Evolutionary conservation across 306 rosid species (phyloP), one percentile per base, ranked within the genome.

Genomic region (Dicorynia guianensis): DNA sequence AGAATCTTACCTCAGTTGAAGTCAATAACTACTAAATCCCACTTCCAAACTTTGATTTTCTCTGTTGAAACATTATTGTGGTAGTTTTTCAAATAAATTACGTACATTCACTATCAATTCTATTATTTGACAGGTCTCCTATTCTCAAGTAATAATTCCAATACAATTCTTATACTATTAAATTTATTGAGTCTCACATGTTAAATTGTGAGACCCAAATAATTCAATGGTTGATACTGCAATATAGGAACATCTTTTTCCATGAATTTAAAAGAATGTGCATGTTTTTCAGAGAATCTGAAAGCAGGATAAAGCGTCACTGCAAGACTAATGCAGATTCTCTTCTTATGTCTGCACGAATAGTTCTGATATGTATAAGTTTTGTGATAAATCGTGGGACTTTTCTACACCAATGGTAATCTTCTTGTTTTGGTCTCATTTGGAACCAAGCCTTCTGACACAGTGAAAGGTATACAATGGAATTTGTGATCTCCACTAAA

Each of bases 361-460:
- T 49, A 53, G 65, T 44, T 43, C 47, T n/a, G 43, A 57, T 56
- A 17, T 55, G 56, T 49, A n/a, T 19, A 39, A 10, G 6, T 44
- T 61, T 40, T 59, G 30, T 25, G 30, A 25, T 7, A 61, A 48
- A 58, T 12, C 40, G 46, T 10, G 7, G 6, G 19, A 0, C 46
- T 33, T 49, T 74, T 75, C 30, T 63, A n/a, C 25, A 2, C 30
- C 14, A 25, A 25, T 25, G 30, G 30, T 25, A 25, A 46, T 68
- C 54, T 15, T 69, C 72, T 52, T 53, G 66, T 70, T 53, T 34
- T 69, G 76, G 8, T 59, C 20, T 60, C 34, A 42, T 33, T 61
- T 77, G 76, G 62, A 60, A 40, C 35, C 64, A 34, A 53, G 14
- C 43, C 54, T 69, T 42, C 0, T 1, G 38, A 36, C 6, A n/a